Conservation (phyloP, 164 flowering plant genomes). For the Paratinospora sagittata region DNA sequence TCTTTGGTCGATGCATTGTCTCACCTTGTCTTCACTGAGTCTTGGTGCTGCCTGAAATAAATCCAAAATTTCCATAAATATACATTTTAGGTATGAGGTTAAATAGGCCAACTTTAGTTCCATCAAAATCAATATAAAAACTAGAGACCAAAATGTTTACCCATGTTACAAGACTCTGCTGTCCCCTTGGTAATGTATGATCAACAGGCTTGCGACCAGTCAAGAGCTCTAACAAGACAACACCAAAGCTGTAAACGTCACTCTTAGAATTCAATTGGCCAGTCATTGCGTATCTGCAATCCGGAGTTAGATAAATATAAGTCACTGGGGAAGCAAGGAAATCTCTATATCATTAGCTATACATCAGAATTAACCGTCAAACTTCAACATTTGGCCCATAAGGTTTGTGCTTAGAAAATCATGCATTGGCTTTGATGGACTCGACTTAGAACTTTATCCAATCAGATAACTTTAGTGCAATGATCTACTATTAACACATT, state of each 20-base stretch:
- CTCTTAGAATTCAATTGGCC: conserved; percentile 85
- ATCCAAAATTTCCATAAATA: conserved; percentile 13
- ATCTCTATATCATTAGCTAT: background rate
- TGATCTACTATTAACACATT: too few species aligned
- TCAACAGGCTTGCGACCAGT: conserved; percentile 93
- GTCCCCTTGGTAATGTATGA: conserved; percentile 85
- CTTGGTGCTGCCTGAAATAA: conserved; percentile 71
- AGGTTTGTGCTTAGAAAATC: too few species aligned
- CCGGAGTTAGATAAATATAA: conserved; percentile 5
- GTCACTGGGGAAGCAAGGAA: background rate
- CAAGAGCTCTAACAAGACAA: conserved; percentile 78
- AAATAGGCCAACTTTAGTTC: background rate
- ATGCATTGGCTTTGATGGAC: too few species aligned
- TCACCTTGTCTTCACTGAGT: conserved; percentile 85
- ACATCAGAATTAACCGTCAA: too few species aligned
- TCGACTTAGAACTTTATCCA: too few species aligned
- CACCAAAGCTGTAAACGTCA: conserved; percentile 89
- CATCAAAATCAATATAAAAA: conserved; percentile 1
- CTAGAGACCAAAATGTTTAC: conserved; percentile 24
- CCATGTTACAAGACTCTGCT: conserved; percentile 93
- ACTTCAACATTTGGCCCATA: too few species aligned
- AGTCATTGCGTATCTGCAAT: conserved; percentile 85
- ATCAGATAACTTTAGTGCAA: too few species aligned
- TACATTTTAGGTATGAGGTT: background rate
- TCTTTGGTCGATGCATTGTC: conserved; percentile 77